These are phyloP conservation scores for Schizothecium vesticola DNA, from an alignment of 495 filamentous ascomycete genomes.

Conservation along the genomic window DNA sequence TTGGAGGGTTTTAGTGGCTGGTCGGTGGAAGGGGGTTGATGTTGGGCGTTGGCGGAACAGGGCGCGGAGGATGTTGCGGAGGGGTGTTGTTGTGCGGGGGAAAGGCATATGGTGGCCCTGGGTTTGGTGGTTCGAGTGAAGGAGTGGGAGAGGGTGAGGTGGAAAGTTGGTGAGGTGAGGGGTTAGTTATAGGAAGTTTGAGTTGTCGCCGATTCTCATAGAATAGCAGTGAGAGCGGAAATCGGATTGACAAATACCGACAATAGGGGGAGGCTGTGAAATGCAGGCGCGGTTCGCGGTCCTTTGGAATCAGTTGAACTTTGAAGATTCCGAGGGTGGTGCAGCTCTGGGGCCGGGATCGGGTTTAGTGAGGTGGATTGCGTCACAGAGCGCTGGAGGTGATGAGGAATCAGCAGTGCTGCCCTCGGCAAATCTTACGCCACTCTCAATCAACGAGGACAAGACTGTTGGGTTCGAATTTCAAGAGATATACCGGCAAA, in stretches of 20 bases:
- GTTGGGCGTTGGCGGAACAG: constrained; percentile 1
- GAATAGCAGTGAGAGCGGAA: constrained; percentile 5
- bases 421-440: neutral
- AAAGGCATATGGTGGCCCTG: neutral
- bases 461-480: neutral
- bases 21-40: neutral
- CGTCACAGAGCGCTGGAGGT: constrained; percentile 7
- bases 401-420: neutral
- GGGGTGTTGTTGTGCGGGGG: constrained; percentile 2
- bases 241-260: constrained; percentile 9
- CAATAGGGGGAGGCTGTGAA: neutral
- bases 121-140: neutral
- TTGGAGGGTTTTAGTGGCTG: neutral
- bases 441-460: neutral
- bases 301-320: constrained; percentile 6
- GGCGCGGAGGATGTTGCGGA: neutral
- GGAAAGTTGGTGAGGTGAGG: neutral
- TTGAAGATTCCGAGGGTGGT: neutral
- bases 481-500: neutral
- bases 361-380: neutral
- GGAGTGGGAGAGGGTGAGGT: neutral
- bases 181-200: neutral
- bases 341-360: neutral
- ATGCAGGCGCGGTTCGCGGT: neutral
- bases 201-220: constrained; percentile 47